A percentile compares a stretch with the other conserved stretches of the same genome.
Conservation (phyloP, 441 rosid genomes). For the Jatropha multifida region DNA sequence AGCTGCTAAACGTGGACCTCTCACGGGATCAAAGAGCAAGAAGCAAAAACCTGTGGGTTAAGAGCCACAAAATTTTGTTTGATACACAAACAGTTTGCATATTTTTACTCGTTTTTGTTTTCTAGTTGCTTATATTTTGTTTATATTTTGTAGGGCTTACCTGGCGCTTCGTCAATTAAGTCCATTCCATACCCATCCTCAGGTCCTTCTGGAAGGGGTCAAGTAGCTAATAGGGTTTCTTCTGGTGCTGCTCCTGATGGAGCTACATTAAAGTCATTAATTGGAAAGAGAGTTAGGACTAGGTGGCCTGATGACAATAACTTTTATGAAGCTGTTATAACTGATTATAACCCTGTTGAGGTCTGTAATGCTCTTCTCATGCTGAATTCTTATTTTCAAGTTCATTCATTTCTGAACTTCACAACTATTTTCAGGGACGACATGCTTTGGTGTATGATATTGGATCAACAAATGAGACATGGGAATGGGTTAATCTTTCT, state of each 20-base stretch:
- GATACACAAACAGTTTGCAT: background rate
- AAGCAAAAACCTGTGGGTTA: conserved; percentile 86
- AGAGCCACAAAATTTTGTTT: background rate
- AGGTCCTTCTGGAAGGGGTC: conserved; percentile 64
- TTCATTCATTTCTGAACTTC: conserved; percentile 20
- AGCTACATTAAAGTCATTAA: conserved; percentile 54
- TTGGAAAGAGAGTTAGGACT: conserved; percentile 91
- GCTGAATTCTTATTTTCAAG: conserved; percentile 17
- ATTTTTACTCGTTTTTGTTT: background rate
- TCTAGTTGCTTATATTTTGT: conserved; percentile 3
- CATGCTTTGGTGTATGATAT: conserved; percentile 99
- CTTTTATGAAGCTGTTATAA: conserved; percentile 92
- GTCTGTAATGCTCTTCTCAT: conserved; percentile 36
- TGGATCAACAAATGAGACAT: conserved; percentile 72
- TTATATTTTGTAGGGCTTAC: conserved; percentile 21
- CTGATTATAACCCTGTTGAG: conserved; percentile 69
- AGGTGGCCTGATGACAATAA: conserved; percentile 97
- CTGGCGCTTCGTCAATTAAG: conserved; percentile 39
- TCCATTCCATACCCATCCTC: conserved; percentile 58
- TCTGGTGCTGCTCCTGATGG: conserved; percentile 58
- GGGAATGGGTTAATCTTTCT: conserved; percentile 99
- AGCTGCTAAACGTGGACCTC: conserved; percentile 71
- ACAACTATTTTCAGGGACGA: conserved; percentile 55
- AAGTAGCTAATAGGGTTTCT: conserved; percentile 46
- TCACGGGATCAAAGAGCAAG: conserved; percentile 69